Evolutionary conservation across 129 eudicot species (phyloP).

Genomic region (Glebionis coronaria): DNA sequence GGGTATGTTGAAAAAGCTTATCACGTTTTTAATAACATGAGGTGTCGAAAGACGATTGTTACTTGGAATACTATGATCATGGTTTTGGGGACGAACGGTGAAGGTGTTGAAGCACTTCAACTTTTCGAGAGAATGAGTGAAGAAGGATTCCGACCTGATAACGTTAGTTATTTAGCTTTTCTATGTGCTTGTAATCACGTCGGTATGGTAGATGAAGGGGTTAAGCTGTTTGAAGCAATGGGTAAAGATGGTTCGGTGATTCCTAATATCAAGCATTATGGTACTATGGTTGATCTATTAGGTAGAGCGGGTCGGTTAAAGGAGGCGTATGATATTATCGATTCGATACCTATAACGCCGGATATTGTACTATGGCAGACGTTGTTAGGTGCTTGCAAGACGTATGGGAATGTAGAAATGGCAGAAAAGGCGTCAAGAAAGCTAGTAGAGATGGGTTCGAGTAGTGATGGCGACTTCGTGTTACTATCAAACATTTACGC

Average conservation of each 20-base stretch:
- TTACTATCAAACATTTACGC: constrained; percentile 79
- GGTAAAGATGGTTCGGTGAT: constrained; percentile 31
- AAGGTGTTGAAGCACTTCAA: constrained; percentile 53
- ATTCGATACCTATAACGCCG: constrained; percentile 69
- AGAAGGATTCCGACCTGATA: constrained; percentile 47
- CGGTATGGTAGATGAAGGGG: constrained; percentile 79
- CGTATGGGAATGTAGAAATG: constrained; percentile 67
- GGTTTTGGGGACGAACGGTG: constrained; percentile 75
- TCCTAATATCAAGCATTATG: constrained; percentile 78
- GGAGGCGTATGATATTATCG: constrained; percentile 56
- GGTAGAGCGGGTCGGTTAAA: constrained; percentile 78
- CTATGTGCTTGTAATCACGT: constrained; percentile 88
- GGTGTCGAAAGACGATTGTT: constrained; percentile 42
- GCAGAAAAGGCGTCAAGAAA: constrained; percentile 79
- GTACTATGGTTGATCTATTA: constrained; percentile 75
- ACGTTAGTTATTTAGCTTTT: constrained; percentile 59
- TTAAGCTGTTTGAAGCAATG: constrained; percentile 54
- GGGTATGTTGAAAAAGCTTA: constrained; percentile 68
- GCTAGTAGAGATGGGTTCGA: constrained; percentile 84
- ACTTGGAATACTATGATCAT: constrained; percentile 90
- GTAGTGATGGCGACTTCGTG: constrained; percentile 73
- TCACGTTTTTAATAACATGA: constrained; percentile 52
- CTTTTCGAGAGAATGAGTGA: constrained; percentile 43
- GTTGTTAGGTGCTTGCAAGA: constrained; percentile 75
- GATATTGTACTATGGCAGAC: constrained; percentile 94